Evolutionary conservation across 495 filamentous ascomycete species (phyloP), one percentile per base, ranked within the genome.

Genomic region (Podospora anserina): DNA sequence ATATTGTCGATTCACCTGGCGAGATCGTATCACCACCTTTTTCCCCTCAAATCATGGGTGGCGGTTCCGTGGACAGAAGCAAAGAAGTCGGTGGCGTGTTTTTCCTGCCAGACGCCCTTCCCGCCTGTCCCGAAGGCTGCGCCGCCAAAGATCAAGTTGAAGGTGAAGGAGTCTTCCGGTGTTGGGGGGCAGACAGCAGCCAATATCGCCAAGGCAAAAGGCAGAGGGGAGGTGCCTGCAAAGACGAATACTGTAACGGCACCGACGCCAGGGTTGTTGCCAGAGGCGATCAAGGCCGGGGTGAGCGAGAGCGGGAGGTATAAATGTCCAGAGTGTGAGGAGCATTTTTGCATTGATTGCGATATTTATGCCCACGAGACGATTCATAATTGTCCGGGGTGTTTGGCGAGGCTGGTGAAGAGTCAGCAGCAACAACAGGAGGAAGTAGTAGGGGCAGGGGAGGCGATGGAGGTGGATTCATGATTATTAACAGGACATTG

Each of bases 261-360:
- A 11, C 39, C 39, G 13, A 49, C 39, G 13, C 39, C 39, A 11
- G 39, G 39, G 5, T 49, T 49, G 39, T 49, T 49, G 15, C 39
- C 39, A 13, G 49, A 19, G 11, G 23, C 13, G 64, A 72, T 74
- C 16, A 87, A 84, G 11, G 20, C 30, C 72, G 91, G 90, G 5
- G 91, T 91, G 59, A 96, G 92, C 72, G 89, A 94, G 79, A 96
- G 91, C 75, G 89, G 89, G 63, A 84, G 95, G 66, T 99, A 99
- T 76, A 89, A 90, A 68, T 99, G 95, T 78, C 87, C 88, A 68
- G 89, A 86, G 44, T 99, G 95, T 77, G 77, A 83, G 5, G 90
- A 91, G 62, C 92, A 96, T 77, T 99, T 98, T 74, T 99, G 95
- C 83, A 94, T 98, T 71, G 96, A 98, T 76, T 99, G 96, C 75